Percentiles rank a stretch among this genome's conserved stretches.
Evolutionary conservation across 768 basidiomycete species (phyloP).

Genomic region (Boletus sp.): DNA sequence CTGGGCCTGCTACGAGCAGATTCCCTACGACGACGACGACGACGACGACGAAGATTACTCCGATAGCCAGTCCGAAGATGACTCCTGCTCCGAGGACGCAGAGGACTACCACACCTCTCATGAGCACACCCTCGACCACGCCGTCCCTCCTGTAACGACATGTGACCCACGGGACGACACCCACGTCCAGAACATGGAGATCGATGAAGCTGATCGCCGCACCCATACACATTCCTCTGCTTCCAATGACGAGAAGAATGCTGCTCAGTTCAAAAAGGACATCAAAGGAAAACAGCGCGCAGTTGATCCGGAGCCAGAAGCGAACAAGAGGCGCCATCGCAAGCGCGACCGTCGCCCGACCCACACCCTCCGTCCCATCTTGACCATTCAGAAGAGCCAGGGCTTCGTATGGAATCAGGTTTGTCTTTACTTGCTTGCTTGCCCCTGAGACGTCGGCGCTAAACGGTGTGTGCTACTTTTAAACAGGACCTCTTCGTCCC

Average conservation of each 20-base stretch:
- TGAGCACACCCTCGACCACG: slow-evolving; percentile 30
- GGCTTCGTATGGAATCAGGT: slow-evolving; percentile 94
- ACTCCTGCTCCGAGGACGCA: slow-evolving; percentile 71
- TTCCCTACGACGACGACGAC: slow-evolving; percentile 64
- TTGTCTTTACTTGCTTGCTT: slow-evolving; percentile 20
- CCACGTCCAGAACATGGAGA: slow-evolving; percentile 51
- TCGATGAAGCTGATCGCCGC: slow-evolving; percentile 37
- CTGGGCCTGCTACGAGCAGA: slow-evolving; percentile 91
- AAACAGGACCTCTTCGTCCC: slow-evolving; percentile 82
- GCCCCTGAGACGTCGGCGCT: neutral
- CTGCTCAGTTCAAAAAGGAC: slow-evolving; percentile 49
- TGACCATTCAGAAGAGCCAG: slow-evolving; percentile 84
- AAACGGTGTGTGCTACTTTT: neutral
- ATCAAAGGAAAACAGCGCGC: slow-evolving; percentile 81
- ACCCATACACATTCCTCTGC: neutral
- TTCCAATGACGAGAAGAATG: slow-evolving; percentile 34
- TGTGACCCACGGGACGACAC: slow-evolving; percentile 42
- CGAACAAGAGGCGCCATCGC: slow-evolving; percentile 44
- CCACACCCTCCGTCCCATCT: slow-evolving; percentile 70
- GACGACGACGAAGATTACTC: slow-evolving; percentile 58
- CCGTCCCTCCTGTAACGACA: slow-evolving; percentile 16
- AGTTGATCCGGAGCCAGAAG: slow-evolving; percentile 60
- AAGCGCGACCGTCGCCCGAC: slow-evolving; percentile 55
- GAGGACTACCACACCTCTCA: slow-evolving; percentile 50
- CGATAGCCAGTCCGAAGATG: slow-evolving; percentile 50